phyloP scores from a whole-genome alignment of 441 rosid genomes.

The Populus hybrid region DNA sequence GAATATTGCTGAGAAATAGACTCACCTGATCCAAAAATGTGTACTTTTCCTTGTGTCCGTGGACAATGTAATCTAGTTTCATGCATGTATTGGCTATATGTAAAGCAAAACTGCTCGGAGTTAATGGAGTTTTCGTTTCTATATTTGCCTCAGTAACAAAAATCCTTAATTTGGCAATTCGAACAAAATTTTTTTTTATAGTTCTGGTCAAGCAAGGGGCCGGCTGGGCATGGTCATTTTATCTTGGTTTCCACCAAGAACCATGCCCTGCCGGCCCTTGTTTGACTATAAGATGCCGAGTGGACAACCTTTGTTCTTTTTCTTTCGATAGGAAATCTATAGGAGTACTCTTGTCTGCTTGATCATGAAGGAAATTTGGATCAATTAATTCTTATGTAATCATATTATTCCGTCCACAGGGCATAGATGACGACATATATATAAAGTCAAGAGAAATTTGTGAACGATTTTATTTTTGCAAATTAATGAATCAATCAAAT shows the following conservation, averaged over 20 bases:
- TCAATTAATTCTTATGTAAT: background rate
- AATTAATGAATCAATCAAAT: background rate
- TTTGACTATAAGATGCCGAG: background rate
- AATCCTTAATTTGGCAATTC: background rate
- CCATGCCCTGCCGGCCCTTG: background rate
- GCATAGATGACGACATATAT: background rate
- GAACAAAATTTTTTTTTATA: too few species aligned
- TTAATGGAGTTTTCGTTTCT: too few species aligned
- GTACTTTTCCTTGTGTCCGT: too few species aligned
- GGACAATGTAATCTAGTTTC: too few species aligned
- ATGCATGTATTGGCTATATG: too few species aligned
- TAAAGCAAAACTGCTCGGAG: too few species aligned
- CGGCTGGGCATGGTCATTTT: background rate
- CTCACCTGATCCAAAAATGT: too few species aligned
- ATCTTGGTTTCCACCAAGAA: background rate
- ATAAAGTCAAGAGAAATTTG: background rate
- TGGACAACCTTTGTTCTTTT: background rate
- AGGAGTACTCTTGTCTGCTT: background rate
- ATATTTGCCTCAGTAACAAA: too few species aligned
- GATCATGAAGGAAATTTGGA: background rate
- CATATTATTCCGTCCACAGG: background rate
- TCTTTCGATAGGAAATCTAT: background rate
- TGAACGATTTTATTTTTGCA: background rate
- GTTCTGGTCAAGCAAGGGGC: background rate
- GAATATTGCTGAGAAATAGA: too few species aligned